Conservation (phyloP, 768 basidiomycete species). For the Infundibulicybe gibba region DNA sequence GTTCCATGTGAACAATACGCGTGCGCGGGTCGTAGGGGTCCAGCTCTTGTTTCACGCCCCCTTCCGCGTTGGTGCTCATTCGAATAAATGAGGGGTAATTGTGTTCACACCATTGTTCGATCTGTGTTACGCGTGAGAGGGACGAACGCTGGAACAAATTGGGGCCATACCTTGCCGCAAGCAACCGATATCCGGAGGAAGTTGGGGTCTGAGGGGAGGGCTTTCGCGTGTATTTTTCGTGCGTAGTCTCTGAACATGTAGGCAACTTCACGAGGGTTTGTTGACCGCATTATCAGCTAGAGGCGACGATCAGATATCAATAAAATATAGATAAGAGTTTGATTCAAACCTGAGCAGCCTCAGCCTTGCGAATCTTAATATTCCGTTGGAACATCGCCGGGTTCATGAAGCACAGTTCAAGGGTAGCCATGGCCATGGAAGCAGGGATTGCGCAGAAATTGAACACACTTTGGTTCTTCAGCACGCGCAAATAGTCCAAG, state of each 20-base stretch:
- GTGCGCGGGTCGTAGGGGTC: constrained; percentile 57
- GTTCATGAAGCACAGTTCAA: constrained; percentile 94
- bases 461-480: constrained; percentile 92
- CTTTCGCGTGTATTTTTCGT: constrained; percentile 79
- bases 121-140: constrained; percentile 36
- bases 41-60: constrained; percentile 23
- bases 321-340: not conserved
- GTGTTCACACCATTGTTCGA: constrained; percentile 93
- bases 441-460: constrained; percentile 95
- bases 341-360: constrained; percentile 58
- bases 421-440: constrained; percentile 93
- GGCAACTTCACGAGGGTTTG: constrained; percentile 89
- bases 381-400: constrained; percentile 78
- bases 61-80: constrained; percentile 19
- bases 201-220: constrained; percentile 78
- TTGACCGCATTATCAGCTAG: constrained; percentile 89
- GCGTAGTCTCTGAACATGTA: constrained; percentile 83
- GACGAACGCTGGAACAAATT: not conserved
- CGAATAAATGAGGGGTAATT: constrained; percentile 90
- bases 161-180: constrained; percentile 67
- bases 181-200: constrained; percentile 80
- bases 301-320: too few relatives aligned
- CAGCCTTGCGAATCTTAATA: constrained; percentile 93
- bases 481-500: constrained; percentile 83
- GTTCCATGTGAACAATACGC: constrained; percentile 39